Base-by-base conservation (phyloP, 768 basidiomycete genomes). In the Lanmaoa pseudosensibilis region DNA sequence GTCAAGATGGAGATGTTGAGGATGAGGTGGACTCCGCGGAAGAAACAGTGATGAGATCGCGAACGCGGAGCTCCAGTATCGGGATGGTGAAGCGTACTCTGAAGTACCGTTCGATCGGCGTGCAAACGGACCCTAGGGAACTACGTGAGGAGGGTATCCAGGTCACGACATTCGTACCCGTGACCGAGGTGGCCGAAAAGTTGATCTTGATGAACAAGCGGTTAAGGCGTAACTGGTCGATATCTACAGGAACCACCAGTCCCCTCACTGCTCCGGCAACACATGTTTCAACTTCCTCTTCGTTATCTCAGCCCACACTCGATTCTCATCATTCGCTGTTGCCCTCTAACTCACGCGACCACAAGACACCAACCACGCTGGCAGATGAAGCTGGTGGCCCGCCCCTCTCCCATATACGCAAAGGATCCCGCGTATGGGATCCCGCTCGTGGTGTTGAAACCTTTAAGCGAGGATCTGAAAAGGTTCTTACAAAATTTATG, bases 401-500 rank as follows among this genome's bases (percentile, higher is more conserved):
- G 23, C 56, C 71, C 32, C 58, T 63, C 10, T 64, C 59, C 70
- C 37, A 71, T 75, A 47, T 32, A 19, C 73, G 69, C 38, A 83
- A 80, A 63, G 78, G 80, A 21, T 81, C 80, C 3, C 81, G 92
- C 21, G 86, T 89, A 5, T 96, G 89, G 85, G 92, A 94, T 68
- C 93, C 93, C 18, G 85, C 86, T 11, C 85, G 92, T 21, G 88
- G 87, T 43, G 85, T 94, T 3, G 93, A 95, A 56, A 64, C 89
- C 39, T 93, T 94, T 74, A 94, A 93, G 71, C 83, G 83, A 50
- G 88, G 88, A 15, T 93, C 92, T 2, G 92, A 95, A 69, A 89
- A 94, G 64, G 91, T 94, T 25, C 77, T 95, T 30, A 83, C 88
- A 11, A 78, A 89, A 46, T 94, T 95, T 72, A 75, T 94, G 75